phyloP scores from a whole-genome alignment of 1,284 basidiomycete species.

The Apiotrichum sp. region DNA sequence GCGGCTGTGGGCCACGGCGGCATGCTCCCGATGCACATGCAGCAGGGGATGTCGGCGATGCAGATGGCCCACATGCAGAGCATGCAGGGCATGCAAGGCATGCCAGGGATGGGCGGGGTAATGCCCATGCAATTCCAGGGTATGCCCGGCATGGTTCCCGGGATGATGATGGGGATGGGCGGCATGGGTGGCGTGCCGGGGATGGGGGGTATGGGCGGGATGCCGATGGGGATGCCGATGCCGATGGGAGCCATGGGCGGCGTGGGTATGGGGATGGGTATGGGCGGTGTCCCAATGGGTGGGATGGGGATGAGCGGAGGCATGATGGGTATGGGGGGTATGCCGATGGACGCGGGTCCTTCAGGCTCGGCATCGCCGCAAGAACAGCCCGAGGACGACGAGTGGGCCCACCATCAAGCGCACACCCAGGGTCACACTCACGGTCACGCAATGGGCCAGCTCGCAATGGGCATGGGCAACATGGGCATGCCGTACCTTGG shows the following conservation, averaged over 20 bases:
- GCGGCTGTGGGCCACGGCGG: not conserved
- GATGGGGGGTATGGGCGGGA: conserved; percentile 10
- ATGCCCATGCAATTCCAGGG: not conserved
- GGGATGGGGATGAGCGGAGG: not conserved
- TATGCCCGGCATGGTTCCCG: not conserved
- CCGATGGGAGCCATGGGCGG: not conserved
- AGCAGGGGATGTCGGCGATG: no score
- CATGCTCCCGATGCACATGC: conserved; percentile 3
- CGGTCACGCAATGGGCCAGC: conserved; percentile 5
- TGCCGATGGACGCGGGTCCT: not conserved
- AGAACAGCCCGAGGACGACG: not conserved
- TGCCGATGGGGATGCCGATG: conserved; percentile 4
- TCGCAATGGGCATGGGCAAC: conserved; percentile 5
- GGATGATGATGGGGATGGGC: conserved; percentile 22
- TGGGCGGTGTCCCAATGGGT: conserved; percentile 1
- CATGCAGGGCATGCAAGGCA: not conserved
- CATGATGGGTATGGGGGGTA: not conserved
- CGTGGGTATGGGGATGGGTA: conserved; percentile 5
- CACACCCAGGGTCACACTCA: not conserved
- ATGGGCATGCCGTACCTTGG: conserved; percentile 8
- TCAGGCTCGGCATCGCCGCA: not conserved
- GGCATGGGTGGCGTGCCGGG: not conserved
- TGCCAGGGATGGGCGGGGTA: not conserved
- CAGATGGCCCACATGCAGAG: not conserved
- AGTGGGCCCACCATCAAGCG: not conserved